A percentile compares a stretch with the other conserved stretches of the same genome.
phyloP scores from a whole-genome alignment of 2,329 filamentous ascomycete genomes.

The Huntiella savannae region DNA sequence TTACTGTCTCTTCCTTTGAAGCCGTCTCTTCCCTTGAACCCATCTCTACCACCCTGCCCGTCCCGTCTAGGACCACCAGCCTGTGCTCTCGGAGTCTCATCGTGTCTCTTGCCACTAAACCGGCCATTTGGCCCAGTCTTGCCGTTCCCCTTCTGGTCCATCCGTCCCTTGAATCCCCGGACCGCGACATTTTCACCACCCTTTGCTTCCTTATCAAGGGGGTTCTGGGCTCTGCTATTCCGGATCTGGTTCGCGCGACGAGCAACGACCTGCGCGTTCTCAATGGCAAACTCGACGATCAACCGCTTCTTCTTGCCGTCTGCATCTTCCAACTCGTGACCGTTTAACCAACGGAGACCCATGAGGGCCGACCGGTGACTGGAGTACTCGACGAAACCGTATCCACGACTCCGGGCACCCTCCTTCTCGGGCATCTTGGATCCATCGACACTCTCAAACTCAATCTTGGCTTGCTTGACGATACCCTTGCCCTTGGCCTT shows the following conservation, averaged over 20 bases:
- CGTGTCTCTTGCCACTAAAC: neutral
- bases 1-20: too few relatives aligned
- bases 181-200: slow-evolving; percentile 11
- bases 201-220: slow-evolving; percentile 25
- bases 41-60: slow-evolving; percentile 8
- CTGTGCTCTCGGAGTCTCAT: neutral
- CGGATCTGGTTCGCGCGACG: slow-evolving; percentile 29
- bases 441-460: slow-evolving; percentile 76
- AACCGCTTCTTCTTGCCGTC: slow-evolving; percentile 70
- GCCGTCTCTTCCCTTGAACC: slow-evolving; percentile 17
- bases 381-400: slow-evolving; percentile 93
- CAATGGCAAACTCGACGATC: slow-evolving; percentile 93
- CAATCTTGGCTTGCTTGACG: slow-evolving; percentile 82
- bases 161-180: slow-evolving; percentile 5
- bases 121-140: slow-evolving; percentile 1
- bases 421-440: slow-evolving; percentile 66
- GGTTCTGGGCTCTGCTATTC: slow-evolving; percentile 16
- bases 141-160: slow-evolving; percentile 7
- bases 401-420: slow-evolving; percentile 71
- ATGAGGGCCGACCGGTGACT: slow-evolving; percentile 88
- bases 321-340: slow-evolving; percentile 39
- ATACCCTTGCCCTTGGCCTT: slow-evolving; percentile 70
- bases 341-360: slow-evolving; percentile 86
- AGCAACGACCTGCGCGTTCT: slow-evolving; percentile 90
- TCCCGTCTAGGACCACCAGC: slow-evolving; percentile 12